Evolutionary conservation across 1,284 basidiomycete genomes (phyloP), one percentile per base, ranked within the genome.

Genomic region (Leucoagaricus sp.): DNA sequence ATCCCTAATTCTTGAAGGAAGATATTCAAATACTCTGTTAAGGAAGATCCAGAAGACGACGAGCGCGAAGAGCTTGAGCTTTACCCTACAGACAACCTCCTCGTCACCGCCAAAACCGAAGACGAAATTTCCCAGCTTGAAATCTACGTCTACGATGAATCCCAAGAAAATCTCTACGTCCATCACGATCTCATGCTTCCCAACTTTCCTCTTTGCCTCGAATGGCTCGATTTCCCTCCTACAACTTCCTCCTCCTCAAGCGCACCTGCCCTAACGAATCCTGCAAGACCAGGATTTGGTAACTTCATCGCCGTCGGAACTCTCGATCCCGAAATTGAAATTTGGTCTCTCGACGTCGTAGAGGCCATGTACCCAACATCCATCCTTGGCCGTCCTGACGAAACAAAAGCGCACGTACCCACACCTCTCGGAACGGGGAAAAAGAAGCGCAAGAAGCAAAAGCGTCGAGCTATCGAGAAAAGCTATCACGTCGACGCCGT

Each of bases 121-220:
- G 94, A 98, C 73, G 96, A 98, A 60, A 85, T 99, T 53, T 97
- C 96, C 0, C 94, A 97, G 64, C 84, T 99, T 58, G 97, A 99
- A 72, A 82, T 97, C 62, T 95, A 96, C 74, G 87, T 97, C 61
- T 97, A 96, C 74, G 94, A 96, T 72, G 94, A 97, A 66, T 80
- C 85, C 0, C 81, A 93, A 76, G 94, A 96, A 69, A 95, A 94
- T 68, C 83, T 99, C 29, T 99, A 96, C 70, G 92, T 93, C 26
- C 97, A 99, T 71, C 97, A 99, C 75, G 97, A 99, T 72, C 83
- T 98, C 67, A 93, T 99, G 87, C 85, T 99, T 15, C 96, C 96
- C 57, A 92, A 94, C 58, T 97, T 98, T 76, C 97, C 97, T 3
- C 89, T 99, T 58, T 98, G 96, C 67, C 89, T 99, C 58, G 97